Conservation (phyloP, 2,329 filamentous ascomycete species). For the Ophiostoma sp. region DNA sequence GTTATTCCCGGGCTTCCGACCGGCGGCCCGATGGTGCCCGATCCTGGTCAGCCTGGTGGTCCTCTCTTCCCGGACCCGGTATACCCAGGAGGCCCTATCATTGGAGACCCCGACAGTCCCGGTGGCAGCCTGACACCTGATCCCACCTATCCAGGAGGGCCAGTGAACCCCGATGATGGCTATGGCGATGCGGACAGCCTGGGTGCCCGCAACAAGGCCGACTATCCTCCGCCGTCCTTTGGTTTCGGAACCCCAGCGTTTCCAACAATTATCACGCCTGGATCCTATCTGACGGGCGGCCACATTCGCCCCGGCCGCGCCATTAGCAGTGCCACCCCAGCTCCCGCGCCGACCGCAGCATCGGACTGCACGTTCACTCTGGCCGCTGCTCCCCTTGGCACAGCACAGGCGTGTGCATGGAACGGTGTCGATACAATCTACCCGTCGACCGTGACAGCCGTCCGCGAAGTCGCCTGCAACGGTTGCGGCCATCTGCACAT, state of each 20-base stretch:
- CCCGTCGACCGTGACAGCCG: neutral
- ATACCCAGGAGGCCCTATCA: neutral
- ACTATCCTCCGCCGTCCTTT: neutral
- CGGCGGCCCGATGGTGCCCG: neutral
- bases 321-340: no score
- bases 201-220: neutral
- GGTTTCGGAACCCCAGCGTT: neutral
- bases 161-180: neutral
- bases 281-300: neutral
- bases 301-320: neutral
- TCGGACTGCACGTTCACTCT: neutral
- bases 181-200: neutral
- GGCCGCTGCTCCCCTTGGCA: neutral
- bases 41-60: neutral
- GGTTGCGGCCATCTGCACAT: neutral
- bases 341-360: neutral
- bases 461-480: neutral
- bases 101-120: neutral
- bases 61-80: neutral
- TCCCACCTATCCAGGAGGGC: neutral
- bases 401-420: neutral
- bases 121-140: neutral
- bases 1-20: neutral
- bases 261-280: neutral
- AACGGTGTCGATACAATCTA: neutral